Conservation (phyloP, 805 yeast species). For the Lipomyces mesembrius region DNA sequence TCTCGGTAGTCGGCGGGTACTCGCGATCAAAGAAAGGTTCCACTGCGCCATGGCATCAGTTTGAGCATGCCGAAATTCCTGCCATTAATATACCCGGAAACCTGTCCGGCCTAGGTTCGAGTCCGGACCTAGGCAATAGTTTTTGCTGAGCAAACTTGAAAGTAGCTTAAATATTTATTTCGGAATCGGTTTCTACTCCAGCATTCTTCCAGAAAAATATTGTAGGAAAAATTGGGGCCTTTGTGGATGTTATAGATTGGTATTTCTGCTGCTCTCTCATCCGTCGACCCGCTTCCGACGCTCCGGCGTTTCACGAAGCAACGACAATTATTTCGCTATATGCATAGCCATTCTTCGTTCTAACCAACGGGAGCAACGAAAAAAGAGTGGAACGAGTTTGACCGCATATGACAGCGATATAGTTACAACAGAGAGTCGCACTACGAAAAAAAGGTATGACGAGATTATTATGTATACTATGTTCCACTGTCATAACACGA, state of each 20-base stretch:
- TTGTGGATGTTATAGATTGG: no score
- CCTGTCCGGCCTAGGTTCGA: background rate
- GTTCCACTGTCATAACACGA: background rate
- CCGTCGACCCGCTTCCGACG: no score
- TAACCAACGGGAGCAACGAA: no score
- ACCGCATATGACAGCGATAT: no score
- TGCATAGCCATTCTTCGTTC: no score
- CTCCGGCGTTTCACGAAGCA: no score
- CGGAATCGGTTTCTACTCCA: background rate
- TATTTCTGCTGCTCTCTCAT: no score
- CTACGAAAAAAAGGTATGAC: background rate
- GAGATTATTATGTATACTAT: no score
- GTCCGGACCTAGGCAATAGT: background rate
- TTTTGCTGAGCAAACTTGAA: no score
- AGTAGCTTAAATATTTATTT: no score
- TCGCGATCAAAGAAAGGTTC: conserved; percentile 32
- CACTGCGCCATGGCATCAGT: conserved; percentile 25
- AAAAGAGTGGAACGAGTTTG: no score
- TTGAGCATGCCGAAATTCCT: background rate
- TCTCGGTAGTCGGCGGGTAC: conserved; percentile 25
- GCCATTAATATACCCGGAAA: conserved; percentile 7
- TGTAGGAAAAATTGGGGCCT: background rate
- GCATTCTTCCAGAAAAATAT: background rate
- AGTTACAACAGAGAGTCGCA: background rate
- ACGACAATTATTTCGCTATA: no score